Percentiles rank a stretch among this genome's conserved stretches.
Evolutionary conservation across 1,284 basidiomycete genomes (phyloP).

Genomic region (Athelia sp.): DNA sequence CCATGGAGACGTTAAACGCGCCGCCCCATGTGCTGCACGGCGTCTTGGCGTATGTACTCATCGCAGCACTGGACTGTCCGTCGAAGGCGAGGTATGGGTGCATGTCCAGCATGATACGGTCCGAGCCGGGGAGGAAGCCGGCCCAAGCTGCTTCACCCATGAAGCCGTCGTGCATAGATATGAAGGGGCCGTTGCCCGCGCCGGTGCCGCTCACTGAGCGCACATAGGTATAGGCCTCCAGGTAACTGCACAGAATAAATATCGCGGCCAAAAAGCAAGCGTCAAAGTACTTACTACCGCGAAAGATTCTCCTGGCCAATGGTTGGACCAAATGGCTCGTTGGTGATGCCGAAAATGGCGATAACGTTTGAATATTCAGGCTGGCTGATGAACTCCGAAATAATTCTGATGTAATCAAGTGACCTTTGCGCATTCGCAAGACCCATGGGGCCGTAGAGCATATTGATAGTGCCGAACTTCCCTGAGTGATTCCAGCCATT

Average conservation of each 20-base stretch:
- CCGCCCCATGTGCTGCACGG: conserved; percentile 73
- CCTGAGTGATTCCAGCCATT: conserved; percentile 84
- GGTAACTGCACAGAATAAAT: conserved; percentile 39
- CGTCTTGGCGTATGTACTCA: conserved; percentile 48
- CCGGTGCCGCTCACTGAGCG: conserved; percentile 79
- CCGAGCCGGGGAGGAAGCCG: conserved; percentile 70
- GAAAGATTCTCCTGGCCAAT: conserved; percentile 52
- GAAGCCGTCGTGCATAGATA: conserved; percentile 85
- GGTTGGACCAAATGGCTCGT: conserved; percentile 60
- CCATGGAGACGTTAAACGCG: conserved; percentile 53
- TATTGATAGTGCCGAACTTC: conserved; percentile 59
- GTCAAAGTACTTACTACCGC: conserved; percentile 51
- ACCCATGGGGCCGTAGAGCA: conserved; percentile 65
- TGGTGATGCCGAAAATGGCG: conserved; percentile 77
- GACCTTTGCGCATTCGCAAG: conserved; percentile 84
- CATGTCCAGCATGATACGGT: conserved; percentile 76
- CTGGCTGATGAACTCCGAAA: conserved; percentile 91
- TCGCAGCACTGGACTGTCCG: conserved; percentile 50
- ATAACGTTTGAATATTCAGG: conserved; percentile 81
- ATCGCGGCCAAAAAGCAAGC: neutral
- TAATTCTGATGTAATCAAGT: conserved; percentile 83
- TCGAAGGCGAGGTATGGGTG: conserved; percentile 77
- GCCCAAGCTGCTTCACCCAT: conserved; percentile 55
- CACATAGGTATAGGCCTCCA: conserved; percentile 76
- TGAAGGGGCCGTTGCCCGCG: conserved; percentile 73